phyloP scores from a whole-genome alignment of 257 asterid species.

The Solanum ossicruentum region DNA sequence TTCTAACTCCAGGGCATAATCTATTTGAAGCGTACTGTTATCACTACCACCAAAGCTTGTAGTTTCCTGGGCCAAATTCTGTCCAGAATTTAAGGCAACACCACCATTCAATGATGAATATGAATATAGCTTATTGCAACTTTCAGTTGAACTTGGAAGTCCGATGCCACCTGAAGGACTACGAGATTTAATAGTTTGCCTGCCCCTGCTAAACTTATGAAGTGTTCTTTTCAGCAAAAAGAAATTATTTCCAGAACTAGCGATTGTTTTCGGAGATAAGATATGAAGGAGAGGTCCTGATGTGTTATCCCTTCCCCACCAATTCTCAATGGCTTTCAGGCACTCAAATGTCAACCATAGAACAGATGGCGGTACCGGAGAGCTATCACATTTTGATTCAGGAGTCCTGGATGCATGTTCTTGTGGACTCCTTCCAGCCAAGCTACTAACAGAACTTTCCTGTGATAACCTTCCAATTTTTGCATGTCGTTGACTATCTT shows the following conservation, averaged over 20 bases:
- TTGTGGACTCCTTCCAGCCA: constrained; percentile 37
- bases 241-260: constrained; percentile 48
- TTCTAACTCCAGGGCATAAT: constrained; percentile 43
- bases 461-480: constrained; percentile 88
- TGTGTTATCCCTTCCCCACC: constrained; percentile 66
- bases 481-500: constrained; percentile 70
- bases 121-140: constrained; percentile 20
- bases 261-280: constrained; percentile 37
- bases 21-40: constrained; percentile 42
- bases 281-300: constrained; percentile 38
- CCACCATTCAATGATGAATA: constrained; percentile 26
- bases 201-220: constrained; percentile 57
- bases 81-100: constrained; percentile 33
- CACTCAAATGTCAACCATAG: constrained; percentile 75
- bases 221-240: constrained; percentile 52
- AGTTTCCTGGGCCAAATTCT: constrained; percentile 21
- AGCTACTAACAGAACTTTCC: constrained; percentile 66
- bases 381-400: constrained; percentile 19
- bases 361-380: constrained; percentile 55
- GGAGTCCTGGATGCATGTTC: constrained; percentile 34
- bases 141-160: constrained; percentile 27
- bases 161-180: constrained; percentile 23
- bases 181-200: constrained; percentile 29
- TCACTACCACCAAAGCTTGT: constrained; percentile 29
- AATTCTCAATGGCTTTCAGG: constrained; percentile 75